These are phyloP conservation scores for Pontederia paniculata DNA, from an alignment of 176 grass and related monocot genomes.

Conservation along the genomic window DNA sequence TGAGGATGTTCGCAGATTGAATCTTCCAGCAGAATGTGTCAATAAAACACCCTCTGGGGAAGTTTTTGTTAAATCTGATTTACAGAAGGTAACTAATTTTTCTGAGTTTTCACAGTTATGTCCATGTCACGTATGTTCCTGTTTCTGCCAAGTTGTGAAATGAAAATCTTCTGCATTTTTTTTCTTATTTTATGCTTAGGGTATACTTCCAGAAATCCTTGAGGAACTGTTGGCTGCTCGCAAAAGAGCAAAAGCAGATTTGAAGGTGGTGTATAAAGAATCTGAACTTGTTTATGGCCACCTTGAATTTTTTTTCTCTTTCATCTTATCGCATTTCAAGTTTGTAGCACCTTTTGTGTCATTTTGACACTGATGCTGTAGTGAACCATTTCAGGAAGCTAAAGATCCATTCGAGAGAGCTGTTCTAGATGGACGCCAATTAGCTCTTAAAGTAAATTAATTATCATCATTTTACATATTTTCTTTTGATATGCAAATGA, in stretches of 20 bases:
- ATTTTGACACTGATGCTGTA: too few relatives aligned
- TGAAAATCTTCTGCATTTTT: slow-evolving; percentile 5
- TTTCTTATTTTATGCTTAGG: slow-evolving; percentile 31
- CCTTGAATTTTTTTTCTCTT: slow-evolving; percentile 11
- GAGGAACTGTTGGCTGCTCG: slow-evolving; percentile 91
- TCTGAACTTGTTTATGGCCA: neutral
- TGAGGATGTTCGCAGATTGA: slow-evolving; percentile 73
- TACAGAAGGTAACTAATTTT: slow-evolving; percentile 67
- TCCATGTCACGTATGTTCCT: slow-evolving; percentile 4
- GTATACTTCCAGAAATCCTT: slow-evolving; percentile 97
- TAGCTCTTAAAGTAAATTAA: slow-evolving; percentile 73
- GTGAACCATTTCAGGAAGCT: slow-evolving; percentile 48
- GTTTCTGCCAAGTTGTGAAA: neutral
- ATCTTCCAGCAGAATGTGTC: slow-evolving; percentile 64
- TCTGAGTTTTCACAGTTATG: neutral
- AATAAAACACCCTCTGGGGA: slow-evolving; percentile 95
- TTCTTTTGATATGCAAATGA: slow-evolving; percentile 15
- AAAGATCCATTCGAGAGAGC: slow-evolving; percentile 95
- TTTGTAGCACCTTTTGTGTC: slow-evolving; percentile 6
- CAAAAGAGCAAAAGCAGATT: slow-evolving; percentile 98
- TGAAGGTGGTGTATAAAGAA: slow-evolving; percentile 50
- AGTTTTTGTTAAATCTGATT: slow-evolving; percentile 85
- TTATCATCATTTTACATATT: slow-evolving; percentile 7
- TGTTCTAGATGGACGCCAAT: slow-evolving; percentile 92
- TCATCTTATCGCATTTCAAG: slow-evolving; percentile 4